Conservation (phyloP, 345 rosid species). For the Eucalyptus albens region DNA sequence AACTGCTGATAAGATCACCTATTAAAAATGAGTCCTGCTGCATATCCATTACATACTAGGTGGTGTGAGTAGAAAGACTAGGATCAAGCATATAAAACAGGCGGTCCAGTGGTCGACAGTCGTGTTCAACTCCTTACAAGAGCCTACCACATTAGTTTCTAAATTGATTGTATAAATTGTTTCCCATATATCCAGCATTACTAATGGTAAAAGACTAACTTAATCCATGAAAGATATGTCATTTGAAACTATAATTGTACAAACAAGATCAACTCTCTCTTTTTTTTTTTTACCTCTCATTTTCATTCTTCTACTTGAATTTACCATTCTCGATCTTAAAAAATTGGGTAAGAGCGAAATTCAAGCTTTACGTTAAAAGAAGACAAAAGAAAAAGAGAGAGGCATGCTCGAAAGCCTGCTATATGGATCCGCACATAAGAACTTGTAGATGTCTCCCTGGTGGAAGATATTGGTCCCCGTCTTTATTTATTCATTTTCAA, state of each 20-base stretch:
- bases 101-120: background rate
- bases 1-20: background rate
- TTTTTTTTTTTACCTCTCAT: background rate
- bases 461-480: background rate
- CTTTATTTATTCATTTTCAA: background rate
- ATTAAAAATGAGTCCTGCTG: background rate
- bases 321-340: background rate
- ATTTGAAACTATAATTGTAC: background rate
- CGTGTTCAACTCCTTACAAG: background rate
- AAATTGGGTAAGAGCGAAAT: background rate
- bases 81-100: background rate
- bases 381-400: background rate
- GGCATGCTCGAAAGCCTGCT: background rate
- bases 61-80: background rate
- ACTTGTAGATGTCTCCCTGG: background rate
- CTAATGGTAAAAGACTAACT: background rate
- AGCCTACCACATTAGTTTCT: background rate
- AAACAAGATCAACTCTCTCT: no score
- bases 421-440: background rate
- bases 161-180: background rate
- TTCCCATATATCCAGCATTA: background rate
- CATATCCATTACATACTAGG: background rate
- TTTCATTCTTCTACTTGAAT: background rate
- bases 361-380: background rate
- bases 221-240: background rate